These are phyloP conservation scores for Podaxis sp. DNA, from an alignment of 768 basidiomycete species.

Conservation along the genomic window DNA sequence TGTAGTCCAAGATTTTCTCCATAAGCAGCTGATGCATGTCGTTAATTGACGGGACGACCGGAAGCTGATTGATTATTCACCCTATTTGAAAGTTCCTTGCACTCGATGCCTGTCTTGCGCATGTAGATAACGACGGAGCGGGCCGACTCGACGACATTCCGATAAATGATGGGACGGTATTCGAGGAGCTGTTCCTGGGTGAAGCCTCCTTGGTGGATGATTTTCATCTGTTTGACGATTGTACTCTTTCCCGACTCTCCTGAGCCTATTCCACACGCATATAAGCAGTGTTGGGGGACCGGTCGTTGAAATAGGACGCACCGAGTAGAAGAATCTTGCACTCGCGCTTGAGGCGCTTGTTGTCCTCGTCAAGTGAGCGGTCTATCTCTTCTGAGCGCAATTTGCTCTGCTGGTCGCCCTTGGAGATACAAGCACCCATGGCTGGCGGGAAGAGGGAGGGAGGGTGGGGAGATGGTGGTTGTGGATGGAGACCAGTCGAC, in stretches of 20 bases:
- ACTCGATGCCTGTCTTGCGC: conserved; percentile 83
- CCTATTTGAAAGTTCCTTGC: conserved; percentile 64
- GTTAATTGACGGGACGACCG: background rate
- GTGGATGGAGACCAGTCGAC: conserved; percentile 14
- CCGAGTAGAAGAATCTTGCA: conserved; percentile 94
- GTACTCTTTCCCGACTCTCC: conserved; percentile 96
- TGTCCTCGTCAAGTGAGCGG: conserved; percentile 83
- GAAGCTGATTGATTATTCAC: conserved; percentile 28
- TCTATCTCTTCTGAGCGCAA: conserved; percentile 76
- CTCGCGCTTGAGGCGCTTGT: conserved; percentile 76
- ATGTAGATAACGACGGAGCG: conserved; percentile 85
- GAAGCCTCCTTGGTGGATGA: conserved; percentile 94
- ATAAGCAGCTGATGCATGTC: conserved; percentile 34
- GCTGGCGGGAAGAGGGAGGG: background rate
- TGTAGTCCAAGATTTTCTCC: conserved; percentile 64
- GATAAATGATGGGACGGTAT: conserved; percentile 78
- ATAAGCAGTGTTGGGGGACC: background rate
- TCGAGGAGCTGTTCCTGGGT: conserved; percentile 71
- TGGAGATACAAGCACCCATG: conserved; percentile 74
- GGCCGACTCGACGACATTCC: conserved; percentile 86
- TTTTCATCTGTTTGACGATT: conserved; percentile 99
- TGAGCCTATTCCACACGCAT: conserved; percentile 55
- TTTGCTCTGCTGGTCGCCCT: conserved; percentile 56
- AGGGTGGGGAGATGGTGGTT: conserved; percentile 5
- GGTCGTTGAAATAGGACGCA: conserved; percentile 34